These are phyloP conservation scores for Metschnikowia chrysomelidarum DNA, from an alignment of 805 yeast genomes.

Conservation along the genomic window DNA sequence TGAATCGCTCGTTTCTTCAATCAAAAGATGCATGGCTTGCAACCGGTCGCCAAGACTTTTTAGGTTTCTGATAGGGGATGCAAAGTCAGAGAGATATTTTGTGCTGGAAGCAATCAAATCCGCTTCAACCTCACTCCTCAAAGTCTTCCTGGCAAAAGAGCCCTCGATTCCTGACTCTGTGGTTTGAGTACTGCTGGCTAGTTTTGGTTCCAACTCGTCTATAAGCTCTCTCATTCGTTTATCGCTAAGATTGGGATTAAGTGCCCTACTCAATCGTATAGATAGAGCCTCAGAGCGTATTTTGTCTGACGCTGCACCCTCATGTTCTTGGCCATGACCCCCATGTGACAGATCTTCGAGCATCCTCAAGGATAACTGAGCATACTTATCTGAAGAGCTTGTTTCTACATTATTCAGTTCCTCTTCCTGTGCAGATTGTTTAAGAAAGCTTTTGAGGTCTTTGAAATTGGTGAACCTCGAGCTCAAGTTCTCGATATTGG, in stretches of 20 bases:
- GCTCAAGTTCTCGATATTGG: slow-evolving; percentile 37
- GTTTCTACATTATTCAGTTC: slow-evolving; percentile 10
- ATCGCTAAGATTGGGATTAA: slow-evolving; percentile 42
- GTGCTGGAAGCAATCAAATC: slow-evolving; percentile 57
- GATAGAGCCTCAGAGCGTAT: slow-evolving; percentile 27
- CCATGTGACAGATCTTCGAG: slow-evolving; percentile 14
- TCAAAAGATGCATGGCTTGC: slow-evolving; percentile 10
- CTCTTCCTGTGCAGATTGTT: slow-evolving; percentile 10
- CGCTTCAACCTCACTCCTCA: slow-evolving; percentile 58
- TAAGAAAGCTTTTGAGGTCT: slow-evolving; percentile 30
- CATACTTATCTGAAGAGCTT: slow-evolving; percentile 46
- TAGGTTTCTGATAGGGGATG: slow-evolving; percentile 29
- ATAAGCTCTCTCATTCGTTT: slow-evolving; percentile 33
- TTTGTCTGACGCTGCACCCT: neutral
- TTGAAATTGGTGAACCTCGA: slow-evolving; percentile 34
- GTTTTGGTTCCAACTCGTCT: slow-evolving; percentile 26
- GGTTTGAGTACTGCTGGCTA: slow-evolving; percentile 33
- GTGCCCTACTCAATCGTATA: slow-evolving; percentile 48
- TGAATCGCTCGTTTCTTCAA: slow-evolving; percentile 40
- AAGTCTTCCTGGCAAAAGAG: slow-evolving; percentile 55
- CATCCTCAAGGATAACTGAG: slow-evolving; percentile 43
- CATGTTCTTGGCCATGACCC: neutral
- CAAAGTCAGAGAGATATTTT: slow-evolving; percentile 31
- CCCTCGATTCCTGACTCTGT: slow-evolving; percentile 54
- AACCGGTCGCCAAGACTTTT: slow-evolving; percentile 15